Conservation (phyloP, 768 basidiomycete genomes). For the Mycena olivaceomarginata region DNA sequence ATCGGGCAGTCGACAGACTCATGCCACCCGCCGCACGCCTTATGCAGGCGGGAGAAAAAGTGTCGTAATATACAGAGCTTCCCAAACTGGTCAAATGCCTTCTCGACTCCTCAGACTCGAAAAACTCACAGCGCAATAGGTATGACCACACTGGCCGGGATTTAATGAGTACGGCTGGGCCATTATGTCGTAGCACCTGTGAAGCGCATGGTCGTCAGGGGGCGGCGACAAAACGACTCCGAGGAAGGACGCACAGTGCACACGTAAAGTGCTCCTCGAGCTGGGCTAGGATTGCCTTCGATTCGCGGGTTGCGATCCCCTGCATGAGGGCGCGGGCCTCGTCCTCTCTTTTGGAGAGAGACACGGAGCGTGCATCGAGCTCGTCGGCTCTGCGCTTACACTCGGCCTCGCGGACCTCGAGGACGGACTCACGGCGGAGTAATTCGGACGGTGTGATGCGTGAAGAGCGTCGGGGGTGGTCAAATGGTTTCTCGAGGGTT, state of each 20-base stretch:
- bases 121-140: constrained; percentile 69
- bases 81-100: too few species aligned
- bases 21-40: constrained; percentile 80
- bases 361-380: constrained; percentile 63
- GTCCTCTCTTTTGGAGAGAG: constrained; percentile 62
- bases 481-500: constrained; percentile 24
- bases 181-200: constrained; percentile 81
- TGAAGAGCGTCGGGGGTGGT: constrained; percentile 59
- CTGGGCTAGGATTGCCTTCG: constrained; percentile 65
- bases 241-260: constrained; percentile 69
- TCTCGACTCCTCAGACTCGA: too few species aligned
- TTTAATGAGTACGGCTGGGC: constrained; percentile 76
- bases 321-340: constrained; percentile 63
- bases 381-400: constrained; percentile 58
- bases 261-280: constrained; percentile 82
- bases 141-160: constrained; percentile 77
- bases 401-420: constrained; percentile 62
- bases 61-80: constrained; percentile 77
- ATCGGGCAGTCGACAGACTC: constrained; percentile 81
- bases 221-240: constrained; percentile 16
- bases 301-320: constrained; percentile 64
- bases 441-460: constrained; percentile 64
- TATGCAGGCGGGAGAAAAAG: constrained; percentile 82
- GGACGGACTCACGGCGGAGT: constrained; percentile 58
- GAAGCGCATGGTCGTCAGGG: constrained; percentile 17